Conservation (phyloP, 2,329 filamentous ascomycete species). For the Macrophomina tecta region DNA sequence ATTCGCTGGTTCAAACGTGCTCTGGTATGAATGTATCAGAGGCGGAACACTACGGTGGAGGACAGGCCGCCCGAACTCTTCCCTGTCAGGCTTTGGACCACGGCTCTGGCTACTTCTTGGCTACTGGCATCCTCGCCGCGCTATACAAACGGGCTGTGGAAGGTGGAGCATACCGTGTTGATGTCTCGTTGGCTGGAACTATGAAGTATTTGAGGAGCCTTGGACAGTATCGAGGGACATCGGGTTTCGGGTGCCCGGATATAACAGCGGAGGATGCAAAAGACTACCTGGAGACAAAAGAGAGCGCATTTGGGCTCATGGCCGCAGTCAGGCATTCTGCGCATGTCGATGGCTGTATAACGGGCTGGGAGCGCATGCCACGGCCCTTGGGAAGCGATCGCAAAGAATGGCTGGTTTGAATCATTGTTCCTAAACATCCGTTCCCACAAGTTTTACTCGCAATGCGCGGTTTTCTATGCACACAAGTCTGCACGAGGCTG, state of each 20-base stretch:
- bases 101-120: slow-evolving; percentile 61
- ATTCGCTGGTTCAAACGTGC: slow-evolving; percentile 62
- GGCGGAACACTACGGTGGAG: slow-evolving; percentile 52
- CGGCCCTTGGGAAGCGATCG: slow-evolving; percentile 56
- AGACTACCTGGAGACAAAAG: slow-evolving; percentile 52
- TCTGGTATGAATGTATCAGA: slow-evolving; percentile 63
- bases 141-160: slow-evolving; percentile 54
- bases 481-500: too few species aligned
- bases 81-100: slow-evolving; percentile 66
- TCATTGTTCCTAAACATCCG: not conserved
- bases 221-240: slow-evolving; percentile 55
- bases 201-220: slow-evolving; percentile 64
- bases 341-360: slow-evolving; percentile 47
- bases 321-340: slow-evolving; percentile 44
- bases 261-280: slow-evolving; percentile 39
- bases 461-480: too few species aligned
- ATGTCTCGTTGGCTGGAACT: slow-evolving; percentile 61
- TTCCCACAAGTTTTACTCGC: too few species aligned
- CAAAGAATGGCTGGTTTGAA: slow-evolving; percentile 45
- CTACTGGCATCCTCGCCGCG: slow-evolving; percentile 59
- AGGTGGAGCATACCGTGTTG: slow-evolving; percentile 58
- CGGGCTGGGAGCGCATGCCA: slow-evolving; percentile 61
- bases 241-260: slow-evolving; percentile 52
- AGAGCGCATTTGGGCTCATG: slow-evolving; percentile 55
- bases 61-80: slow-evolving; percentile 46